Conservation (phyloP, 768 basidiomycete genomes). For the Glaciozyma martinii region DNA sequence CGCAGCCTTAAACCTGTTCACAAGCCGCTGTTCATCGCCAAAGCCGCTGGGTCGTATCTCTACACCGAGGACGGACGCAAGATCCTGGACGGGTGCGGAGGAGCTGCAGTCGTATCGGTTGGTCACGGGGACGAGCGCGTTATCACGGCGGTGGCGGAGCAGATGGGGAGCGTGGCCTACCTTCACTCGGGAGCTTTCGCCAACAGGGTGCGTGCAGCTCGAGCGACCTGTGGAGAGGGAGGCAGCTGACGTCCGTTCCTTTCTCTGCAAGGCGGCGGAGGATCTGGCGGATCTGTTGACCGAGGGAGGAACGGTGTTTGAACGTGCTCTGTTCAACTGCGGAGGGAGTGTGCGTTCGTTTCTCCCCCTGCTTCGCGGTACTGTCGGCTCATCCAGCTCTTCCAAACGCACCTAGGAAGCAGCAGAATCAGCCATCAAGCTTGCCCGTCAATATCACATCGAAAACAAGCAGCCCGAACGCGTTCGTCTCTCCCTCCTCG, state of each 20-base stretch:
- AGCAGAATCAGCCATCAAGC: slow-evolving; percentile 32
- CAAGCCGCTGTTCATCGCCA: not conserved
- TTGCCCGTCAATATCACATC: slow-evolving; percentile 32
- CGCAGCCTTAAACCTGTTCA: not conserved
- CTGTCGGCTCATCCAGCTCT: not conserved
- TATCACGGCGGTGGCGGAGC: slow-evolving; percentile 21
- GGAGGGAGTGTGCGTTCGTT: slow-evolving; percentile 10
- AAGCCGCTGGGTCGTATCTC: slow-evolving; percentile 1
- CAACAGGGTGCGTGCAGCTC: not conserved
- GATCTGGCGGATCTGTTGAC: slow-evolving; percentile 22
- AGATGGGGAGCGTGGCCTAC: slow-evolving; percentile 24
- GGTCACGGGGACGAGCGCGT: slow-evolving; percentile 31
- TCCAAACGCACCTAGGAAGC: slow-evolving; percentile 26
- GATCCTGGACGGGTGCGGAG: slow-evolving; percentile 33
- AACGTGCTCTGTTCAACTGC: slow-evolving; percentile 13
- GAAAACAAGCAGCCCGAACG: slow-evolving; percentile 1
- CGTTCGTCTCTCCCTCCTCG: not conserved
- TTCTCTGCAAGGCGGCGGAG: slow-evolving; percentile 8
- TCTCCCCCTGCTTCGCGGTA: not conserved
- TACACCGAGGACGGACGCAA: slow-evolving; percentile 17
- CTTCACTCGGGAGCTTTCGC: slow-evolving; percentile 16
- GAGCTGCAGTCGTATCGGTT: slow-evolving; percentile 30
- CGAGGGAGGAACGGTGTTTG: slow-evolving; percentile 5
- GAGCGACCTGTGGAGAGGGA: not conserved
- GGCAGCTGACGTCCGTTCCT: not conserved